Conservation (phyloP, 345 rosid species). For the Ceriops zippeliana region DNA sequence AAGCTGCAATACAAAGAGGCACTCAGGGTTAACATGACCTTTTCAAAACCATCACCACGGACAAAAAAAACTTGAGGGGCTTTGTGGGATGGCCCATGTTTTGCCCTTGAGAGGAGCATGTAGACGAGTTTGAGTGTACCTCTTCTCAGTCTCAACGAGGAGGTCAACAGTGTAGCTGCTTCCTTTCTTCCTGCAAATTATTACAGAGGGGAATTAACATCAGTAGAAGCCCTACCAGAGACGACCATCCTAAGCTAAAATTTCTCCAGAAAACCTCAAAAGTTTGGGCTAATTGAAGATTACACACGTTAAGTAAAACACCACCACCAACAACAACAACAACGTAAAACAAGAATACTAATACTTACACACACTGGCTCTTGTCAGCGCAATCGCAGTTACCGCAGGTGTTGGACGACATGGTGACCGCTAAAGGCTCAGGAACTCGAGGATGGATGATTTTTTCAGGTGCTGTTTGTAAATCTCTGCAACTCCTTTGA, state of each 20-base stretch:
- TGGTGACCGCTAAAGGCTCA: conserved; percentile 26
- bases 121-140: conserved; percentile 28
- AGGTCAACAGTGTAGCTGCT: conserved; percentile 52
- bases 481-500: too few relatives aligned
- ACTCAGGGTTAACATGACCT: neutral
- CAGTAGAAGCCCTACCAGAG: too few relatives aligned
- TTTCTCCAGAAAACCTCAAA: too few relatives aligned
- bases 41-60: too few relatives aligned
- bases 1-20: conserved; percentile 34
- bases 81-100: too few relatives aligned
- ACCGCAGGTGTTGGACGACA: conserved; percentile 63
- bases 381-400: conserved; percentile 80
- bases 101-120: neutral
- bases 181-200: conserved; percentile 61
- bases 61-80: too few relatives aligned
- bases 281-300: too few relatives aligned
- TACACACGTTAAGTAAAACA: too few relatives aligned
- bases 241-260: too few relatives aligned
- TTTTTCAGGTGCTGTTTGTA: too few relatives aligned
- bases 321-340: neutral
- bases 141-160: conserved; percentile 52
- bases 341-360: neutral
- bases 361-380: conserved; percentile 66
- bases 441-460: neutral
- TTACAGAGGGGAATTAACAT: neutral